phyloP scores from a whole-genome alignment of 2,329 filamentous ascomycete species.

The Penicillium expansum region DNA sequence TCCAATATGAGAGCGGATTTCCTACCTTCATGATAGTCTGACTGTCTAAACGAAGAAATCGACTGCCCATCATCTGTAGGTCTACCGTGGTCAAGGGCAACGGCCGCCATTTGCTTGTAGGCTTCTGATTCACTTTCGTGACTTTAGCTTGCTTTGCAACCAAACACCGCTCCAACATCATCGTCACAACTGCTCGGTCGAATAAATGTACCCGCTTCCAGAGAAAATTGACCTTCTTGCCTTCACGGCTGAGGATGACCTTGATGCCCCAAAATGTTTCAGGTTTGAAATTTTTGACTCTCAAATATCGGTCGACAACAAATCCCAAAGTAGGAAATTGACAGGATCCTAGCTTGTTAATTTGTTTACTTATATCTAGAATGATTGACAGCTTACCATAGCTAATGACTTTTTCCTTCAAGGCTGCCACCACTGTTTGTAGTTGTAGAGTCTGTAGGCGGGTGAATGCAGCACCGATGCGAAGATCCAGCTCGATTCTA shows the following conservation, averaged over 20 bases:
- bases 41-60: slow-evolving; percentile 85
- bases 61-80: slow-evolving; percentile 90
- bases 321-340: slow-evolving; percentile 97
- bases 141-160: slow-evolving; percentile 73
- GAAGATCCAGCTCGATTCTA: slow-evolving; percentile 86
- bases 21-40: slow-evolving; percentile 77
- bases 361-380: not conserved
- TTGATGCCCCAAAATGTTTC: slow-evolving; percentile 93
- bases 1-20: not conserved
- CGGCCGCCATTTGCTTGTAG: slow-evolving; percentile 90
- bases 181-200: slow-evolving; percentile 74
- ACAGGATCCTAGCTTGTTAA: slow-evolving; percentile 64
- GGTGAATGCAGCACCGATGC: slow-evolving; percentile 90
- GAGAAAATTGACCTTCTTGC: slow-evolving; percentile 75
- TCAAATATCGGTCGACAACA: slow-evolving; percentile 92
- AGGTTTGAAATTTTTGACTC: slow-evolving; percentile 88
- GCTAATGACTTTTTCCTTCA: slow-evolving; percentile 68
- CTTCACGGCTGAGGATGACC: slow-evolving; percentile 72
- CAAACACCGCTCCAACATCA: slow-evolving; percentile 85
- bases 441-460: slow-evolving; percentile 79
- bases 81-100: slow-evolving; percentile 93
- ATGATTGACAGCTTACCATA: slow-evolving; percentile 60
- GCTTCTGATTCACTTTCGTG: slow-evolving; percentile 81
- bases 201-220: slow-evolving; percentile 85
- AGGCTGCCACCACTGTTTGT: slow-evolving; percentile 65